A percentile compares a stretch with the other conserved stretches of the same genome.
Evolutionary conservation across 257 asterid species (phyloP).

Genomic region (Solanum sitiens): DNA sequence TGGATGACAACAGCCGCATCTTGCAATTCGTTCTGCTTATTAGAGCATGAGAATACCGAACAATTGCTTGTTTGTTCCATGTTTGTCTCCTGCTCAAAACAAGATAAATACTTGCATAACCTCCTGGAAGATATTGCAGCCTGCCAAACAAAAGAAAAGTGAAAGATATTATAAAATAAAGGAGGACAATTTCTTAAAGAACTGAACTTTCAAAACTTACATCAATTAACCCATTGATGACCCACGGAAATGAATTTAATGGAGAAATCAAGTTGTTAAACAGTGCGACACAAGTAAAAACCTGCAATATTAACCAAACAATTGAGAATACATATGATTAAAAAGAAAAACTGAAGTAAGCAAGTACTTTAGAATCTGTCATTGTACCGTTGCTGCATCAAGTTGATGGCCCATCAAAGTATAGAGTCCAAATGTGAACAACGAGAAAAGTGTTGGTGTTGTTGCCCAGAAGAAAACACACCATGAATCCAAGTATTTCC

Average conservation of each 20-base stretch:
- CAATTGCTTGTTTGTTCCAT: slow-evolving; percentile 5
- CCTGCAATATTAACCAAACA: slow-evolving; percentile 41
- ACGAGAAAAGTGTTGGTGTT: slow-evolving; percentile 90
- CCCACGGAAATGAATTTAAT: slow-evolving; percentile 98
- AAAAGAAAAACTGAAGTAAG: not conserved
- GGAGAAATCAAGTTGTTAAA: slow-evolving; percentile 93
- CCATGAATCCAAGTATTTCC: slow-evolving; percentile 98
- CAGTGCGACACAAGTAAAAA: slow-evolving; percentile 92
- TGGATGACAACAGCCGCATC: slow-evolving; percentile 35
- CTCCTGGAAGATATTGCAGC: slow-evolving; percentile 81
- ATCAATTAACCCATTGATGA: slow-evolving; percentile 93
- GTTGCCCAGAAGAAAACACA: slow-evolving; percentile 99
- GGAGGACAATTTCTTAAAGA: not conserved
- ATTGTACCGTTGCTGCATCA: slow-evolving; percentile 92
- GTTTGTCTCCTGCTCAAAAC: slow-evolving; percentile 37
- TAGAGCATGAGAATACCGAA: slow-evolving; percentile 8
- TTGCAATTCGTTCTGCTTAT: slow-evolving; percentile 25
- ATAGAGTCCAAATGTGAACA: slow-evolving; percentile 90
- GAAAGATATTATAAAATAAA: not conserved
- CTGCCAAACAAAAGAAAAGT: slow-evolving; percentile 18
- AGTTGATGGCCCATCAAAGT: slow-evolving; percentile 81
- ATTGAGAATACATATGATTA: not conserved
- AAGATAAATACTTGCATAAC: slow-evolving; percentile 65
- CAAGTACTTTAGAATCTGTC: not conserved
- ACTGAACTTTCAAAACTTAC: slow-evolving; percentile 31